These are phyloP conservation scores for Teratosphaeriaceae sp. DNA, from an alignment of 2,329 filamentous ascomycete species.

Conservation along the genomic window DNA sequence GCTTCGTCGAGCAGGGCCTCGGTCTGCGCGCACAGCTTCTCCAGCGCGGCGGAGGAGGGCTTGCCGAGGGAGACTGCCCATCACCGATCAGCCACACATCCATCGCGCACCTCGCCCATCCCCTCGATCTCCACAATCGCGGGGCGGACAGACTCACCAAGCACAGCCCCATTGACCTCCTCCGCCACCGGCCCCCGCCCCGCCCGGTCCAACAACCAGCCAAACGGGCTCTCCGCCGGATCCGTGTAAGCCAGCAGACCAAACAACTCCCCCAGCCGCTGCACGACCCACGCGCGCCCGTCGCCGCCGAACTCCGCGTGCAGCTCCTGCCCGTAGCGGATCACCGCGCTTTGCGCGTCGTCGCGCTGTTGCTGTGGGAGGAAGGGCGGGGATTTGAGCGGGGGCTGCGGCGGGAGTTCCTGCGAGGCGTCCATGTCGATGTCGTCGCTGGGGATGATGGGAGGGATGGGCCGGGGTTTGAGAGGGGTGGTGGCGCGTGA, in stretches of 20 bases:
- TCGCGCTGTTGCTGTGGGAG: conserved; percentile 28
- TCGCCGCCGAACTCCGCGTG: conserved; percentile 71
- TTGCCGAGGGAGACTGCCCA: conserved; percentile 78
- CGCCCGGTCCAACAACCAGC: conserved; percentile 67
- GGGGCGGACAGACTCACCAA: conserved; percentile 55
- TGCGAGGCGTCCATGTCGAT: conserved; percentile 27
- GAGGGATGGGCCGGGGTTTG: neutral
- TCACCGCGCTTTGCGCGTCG: conserved; percentile 59
- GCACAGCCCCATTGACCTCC: conserved; percentile 86
- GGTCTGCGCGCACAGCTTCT: conserved; percentile 80
- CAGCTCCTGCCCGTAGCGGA: conserved; percentile 74
- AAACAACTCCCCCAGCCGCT: conserved; percentile 76
- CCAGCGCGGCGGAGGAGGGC: conserved; percentile 76
- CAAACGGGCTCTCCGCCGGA: conserved; percentile 68
- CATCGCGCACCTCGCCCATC: neutral
- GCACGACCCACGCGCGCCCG: conserved; percentile 60
- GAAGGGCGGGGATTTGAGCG: conserved; percentile 22
- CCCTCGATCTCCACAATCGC: neutral
- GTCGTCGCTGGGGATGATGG: conserved; percentile 21
- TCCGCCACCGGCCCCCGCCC: conserved; percentile 78
- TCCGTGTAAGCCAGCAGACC: conserved; percentile 82
- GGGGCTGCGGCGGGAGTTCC: conserved; percentile 22
- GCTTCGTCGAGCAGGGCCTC: conserved; percentile 79
- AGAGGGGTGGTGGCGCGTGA: conserved; percentile 22
- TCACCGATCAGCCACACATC: conserved; percentile 5